Base-by-base conservation (phyloP, 805 yeast genomes). In the Teunomyces funiuensis region DNA sequence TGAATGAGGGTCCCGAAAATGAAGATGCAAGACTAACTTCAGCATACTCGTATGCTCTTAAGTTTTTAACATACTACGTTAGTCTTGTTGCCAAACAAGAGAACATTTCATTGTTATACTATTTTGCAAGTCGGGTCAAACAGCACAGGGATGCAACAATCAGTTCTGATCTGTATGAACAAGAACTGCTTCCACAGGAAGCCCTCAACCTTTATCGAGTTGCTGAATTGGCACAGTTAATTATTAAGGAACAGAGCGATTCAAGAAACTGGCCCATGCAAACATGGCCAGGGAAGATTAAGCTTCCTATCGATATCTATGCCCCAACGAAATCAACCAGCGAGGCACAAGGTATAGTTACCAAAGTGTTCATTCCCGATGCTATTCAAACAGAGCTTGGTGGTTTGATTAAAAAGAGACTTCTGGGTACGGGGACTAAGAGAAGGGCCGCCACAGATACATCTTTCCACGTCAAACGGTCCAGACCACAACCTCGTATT, bases 271-370 rank as follows among this genome's bases (percentile, higher is more conserved):
- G 96, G 95, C 75, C 76, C 16, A 68, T 85, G 42, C 77, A 82
- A 17, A 80, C 89, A 0, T 89, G 90, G 80, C 95, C 96, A 0
- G 95, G 91, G 1, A 85, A 83, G 52, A 60, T 85, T 13, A 76
- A 78, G 14, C 59, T 88, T 14, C 83, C 91, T 0, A 62, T 72
- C n/a, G 96, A 88, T 54, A 57, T 86, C 6, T 88, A 75, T 60
- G 65, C 71, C n/a, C 79, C 85, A 1, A 79, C 84, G 71, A 66
- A 69, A 6, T 68, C 76, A n/a, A 56, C 76, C 2, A 63, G 69
- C 11, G 83, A 80, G 45, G 83, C 88, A 2, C 84, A 80, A 45
- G 62, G 59, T 10, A 66, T 81, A 15, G 73, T 82, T 0, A 69
- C 79, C 3, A 77, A 67, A 14, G 73, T 79, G 2, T 87, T 73